A percentile compares a stretch with the other conserved stretches of the same genome.
Conservation (phyloP, 164 flowering plant species). For the Akebia trifoliata region DNA sequence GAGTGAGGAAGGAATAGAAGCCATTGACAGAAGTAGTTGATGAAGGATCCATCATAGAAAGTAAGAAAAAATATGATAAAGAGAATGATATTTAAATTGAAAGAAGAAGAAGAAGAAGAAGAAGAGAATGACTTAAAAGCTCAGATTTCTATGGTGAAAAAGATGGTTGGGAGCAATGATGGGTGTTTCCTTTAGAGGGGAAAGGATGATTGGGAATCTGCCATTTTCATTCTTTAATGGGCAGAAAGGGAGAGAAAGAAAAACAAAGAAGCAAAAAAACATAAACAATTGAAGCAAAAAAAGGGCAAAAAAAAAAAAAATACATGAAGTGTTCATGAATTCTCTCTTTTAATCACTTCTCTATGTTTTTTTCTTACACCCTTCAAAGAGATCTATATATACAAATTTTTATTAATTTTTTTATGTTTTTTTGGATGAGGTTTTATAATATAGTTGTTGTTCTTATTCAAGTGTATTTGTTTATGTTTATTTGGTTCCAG, state of each 20-base stretch:
- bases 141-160: slow-evolving; percentile 65
- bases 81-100: slow-evolving; percentile 29
- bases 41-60: slow-evolving; percentile 57
- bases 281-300: too few relatives aligned
- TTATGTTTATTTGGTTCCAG: too few relatives aligned
- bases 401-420: too few relatives aligned
- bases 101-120: slow-evolving; percentile 12
- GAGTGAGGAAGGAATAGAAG: slow-evolving; percentile 71
- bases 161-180: slow-evolving; percentile 91
- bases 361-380: too few relatives aligned
- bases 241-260: too few relatives aligned
- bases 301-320: slow-evolving; percentile 10
- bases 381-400: too few relatives aligned
- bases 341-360: too few relatives aligned
- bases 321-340: slow-evolving; percentile 27
- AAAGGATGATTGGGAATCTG: slow-evolving; percentile 94
- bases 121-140: slow-evolving; percentile 2
- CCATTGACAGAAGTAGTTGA: slow-evolving; percentile 78
- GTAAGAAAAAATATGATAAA: slow-evolving; percentile 9
- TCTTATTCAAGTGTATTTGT: too few relatives aligned
- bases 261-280: slow-evolving; percentile 5
- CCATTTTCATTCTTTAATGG: slow-evolving; percentile 69
- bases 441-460: too few relatives aligned
- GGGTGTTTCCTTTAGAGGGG: slow-evolving; percentile 93
- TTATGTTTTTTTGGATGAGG: too few relatives aligned